Evolutionary conservation across 2,329 filamentous ascomycete species (phyloP).

Genomic region (Exophiala aquamarina): DNA sequence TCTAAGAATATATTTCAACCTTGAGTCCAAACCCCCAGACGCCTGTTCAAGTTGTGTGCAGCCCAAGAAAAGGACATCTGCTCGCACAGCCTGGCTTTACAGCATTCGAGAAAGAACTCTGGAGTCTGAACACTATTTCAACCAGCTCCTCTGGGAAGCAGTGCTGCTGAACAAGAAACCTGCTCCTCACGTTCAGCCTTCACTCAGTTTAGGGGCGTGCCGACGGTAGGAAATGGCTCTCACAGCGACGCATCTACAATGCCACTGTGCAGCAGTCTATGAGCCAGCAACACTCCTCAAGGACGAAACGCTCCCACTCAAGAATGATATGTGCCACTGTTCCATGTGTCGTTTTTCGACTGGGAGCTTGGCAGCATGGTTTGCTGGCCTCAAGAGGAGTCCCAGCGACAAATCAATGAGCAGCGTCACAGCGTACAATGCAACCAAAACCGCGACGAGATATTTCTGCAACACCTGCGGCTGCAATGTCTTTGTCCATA

Average conservation of each 20-base stretch:
- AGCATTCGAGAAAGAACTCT: not conserved
- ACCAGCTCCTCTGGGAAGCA: no score
- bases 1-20: no score
- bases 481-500: constrained; percentile 17
- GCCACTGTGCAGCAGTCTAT: constrained; percentile 17
- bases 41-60: no score
- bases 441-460: constrained; percentile 32
- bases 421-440: constrained; percentile 37
- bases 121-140: no score
- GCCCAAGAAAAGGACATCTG: no score
- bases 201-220: no score
- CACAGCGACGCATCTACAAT: constrained; percentile 2
- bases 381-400: constrained; percentile 6
- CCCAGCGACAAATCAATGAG: constrained; percentile 31
- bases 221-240: not conserved
- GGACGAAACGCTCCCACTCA: constrained; percentile 7
- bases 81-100: no score
- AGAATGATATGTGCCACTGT: constrained; percentile 47
- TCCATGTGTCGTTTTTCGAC: constrained; percentile 49
- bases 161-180: no score
- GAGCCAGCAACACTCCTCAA: constrained; percentile 15
- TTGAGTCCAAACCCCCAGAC: no score
- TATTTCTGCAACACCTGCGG: constrained; percentile 40
- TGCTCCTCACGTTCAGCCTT: no score
- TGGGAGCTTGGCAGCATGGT: constrained; percentile 42